Evolutionary conservation across 148 eudicot species (phyloP), one percentile per base, ranked within the genome.

Genomic region (Rhododendron mucronatum): DNA sequence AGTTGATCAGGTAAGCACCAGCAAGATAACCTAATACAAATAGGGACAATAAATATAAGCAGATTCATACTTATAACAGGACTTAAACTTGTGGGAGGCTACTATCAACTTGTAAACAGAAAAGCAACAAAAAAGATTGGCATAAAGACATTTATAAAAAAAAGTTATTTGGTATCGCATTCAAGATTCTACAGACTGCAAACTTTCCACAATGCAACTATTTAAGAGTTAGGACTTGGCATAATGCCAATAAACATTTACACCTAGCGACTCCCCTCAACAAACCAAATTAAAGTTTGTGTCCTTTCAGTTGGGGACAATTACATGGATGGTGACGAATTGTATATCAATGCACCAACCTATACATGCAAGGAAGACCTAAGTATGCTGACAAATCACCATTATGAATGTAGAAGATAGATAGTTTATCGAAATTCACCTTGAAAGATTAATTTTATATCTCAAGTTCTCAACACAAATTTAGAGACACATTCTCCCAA

Each of bases 1-100:
- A 65, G 41, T 53, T 77, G 76, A 86, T 83, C 21, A 21, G 45
- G 61, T 77, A 67, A 57, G 78, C 41, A 86, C 26, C 4, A 61
- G 61, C 11, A 23, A 63, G 57, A 74, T 77, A 82, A 82, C 33
- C 75, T 39, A 30, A 63, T 59, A 81, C 79, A 81, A 48, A 51
- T 5, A 30, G 3, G 80, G 53, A 69, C 23, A 37, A 10, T 21
- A 35, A 39, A 18, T 45, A 67, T 11, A 69, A 0, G 0, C 30
- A 67, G 74, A n/a, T 67, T 67, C 33, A 67, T 12, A 85, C 47
- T 4, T 20, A 18, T 15, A 85, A 7, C 33, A 45, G 53, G 1
- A 6, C 16, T 20, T 51, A 26, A 45, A 78, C 30, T 59, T 76
- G 82, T 50, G 33, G 63, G 61, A 30, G 15, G 41, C 16, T 47